Percentiles rank a stretch among this genome's conserved stretches.
These are phyloP conservation scores for Acanthamoeba divionensis DNA, from an alignment of 208 protist species.

Conservation along the genomic window DNA sequence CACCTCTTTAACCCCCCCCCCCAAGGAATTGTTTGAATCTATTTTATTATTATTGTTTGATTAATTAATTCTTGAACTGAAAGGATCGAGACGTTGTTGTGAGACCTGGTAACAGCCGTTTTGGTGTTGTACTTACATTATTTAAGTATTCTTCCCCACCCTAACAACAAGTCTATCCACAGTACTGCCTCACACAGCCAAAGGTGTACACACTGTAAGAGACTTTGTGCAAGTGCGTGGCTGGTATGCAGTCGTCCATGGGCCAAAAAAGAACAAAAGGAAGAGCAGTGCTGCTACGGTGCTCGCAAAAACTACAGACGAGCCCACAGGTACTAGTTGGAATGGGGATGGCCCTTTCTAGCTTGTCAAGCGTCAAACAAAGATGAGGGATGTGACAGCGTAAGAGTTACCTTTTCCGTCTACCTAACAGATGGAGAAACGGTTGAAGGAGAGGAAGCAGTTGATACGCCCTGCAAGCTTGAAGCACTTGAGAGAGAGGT, in stretches of 20 bases:
- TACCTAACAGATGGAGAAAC: no score
- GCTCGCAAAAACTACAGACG: no score
- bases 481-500: no score
- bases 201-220: constrained; percentile 21
- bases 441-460: no score
- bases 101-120: background rate
- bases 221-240: constrained; percentile 51
- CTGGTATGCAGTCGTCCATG: constrained; percentile 43
- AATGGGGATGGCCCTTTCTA: no score
- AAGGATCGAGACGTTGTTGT: constrained; percentile 26
- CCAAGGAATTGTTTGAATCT: background rate
- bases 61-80: background rate
- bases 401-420: no score
- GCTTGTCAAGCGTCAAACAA: no score
- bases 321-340: no score
- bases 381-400: no score
- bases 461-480: no score
- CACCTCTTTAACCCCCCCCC: background rate
- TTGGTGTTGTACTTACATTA: background rate
- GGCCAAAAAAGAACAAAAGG: background rate
- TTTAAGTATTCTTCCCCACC: background rate
- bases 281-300: background rate
- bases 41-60: background rate
- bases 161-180: no score
- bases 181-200: constrained; percentile 32